Conservation (phyloP, 2,329 filamentous ascomycete species). For the Keithomyces neogunnii region DNA sequence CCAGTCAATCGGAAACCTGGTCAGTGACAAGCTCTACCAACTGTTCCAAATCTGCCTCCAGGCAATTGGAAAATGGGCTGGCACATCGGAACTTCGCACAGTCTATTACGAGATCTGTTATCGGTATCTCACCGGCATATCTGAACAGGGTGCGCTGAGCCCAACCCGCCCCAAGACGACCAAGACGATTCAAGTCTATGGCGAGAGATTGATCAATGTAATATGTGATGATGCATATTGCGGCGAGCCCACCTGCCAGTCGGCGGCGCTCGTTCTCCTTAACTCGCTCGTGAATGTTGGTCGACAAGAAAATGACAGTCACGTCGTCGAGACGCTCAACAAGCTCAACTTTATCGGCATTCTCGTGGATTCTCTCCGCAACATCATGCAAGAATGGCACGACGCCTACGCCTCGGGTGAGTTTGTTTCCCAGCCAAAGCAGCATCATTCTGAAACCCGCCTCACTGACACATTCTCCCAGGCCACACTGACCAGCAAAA, state of each 20-base stretch:
- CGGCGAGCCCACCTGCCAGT: constrained; percentile 71
- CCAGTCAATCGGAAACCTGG: constrained; percentile 54
- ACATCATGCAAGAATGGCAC: constrained; percentile 65
- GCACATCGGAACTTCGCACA: constrained; percentile 64
- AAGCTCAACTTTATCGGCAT: constrained; percentile 87
- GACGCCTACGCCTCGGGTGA: constrained; percentile 47
- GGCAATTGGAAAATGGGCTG: constrained; percentile 66
- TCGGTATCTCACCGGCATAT: constrained; percentile 68
- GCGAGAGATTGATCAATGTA: constrained; percentile 73
- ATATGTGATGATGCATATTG: constrained; percentile 90
- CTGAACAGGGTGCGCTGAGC: constrained; percentile 40
- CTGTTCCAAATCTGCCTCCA: constrained; percentile 81
- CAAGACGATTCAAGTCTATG: constrained; percentile 59
- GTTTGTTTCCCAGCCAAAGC: constrained; percentile 11
- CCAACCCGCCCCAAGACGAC: constrained; percentile 53
- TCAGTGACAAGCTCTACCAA: constrained; percentile 84
- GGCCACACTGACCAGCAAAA: constrained; percentile 36
- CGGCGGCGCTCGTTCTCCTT: constrained; percentile 79
- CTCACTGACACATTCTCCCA: constrained; percentile 9
- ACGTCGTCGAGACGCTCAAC: constrained; percentile 71
- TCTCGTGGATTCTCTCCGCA: constrained; percentile 77
- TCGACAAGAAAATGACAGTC: constrained; percentile 59
- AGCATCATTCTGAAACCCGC: constrained; percentile 9
- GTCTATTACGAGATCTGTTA: constrained; percentile 90
- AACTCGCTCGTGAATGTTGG: constrained; percentile 68